Base-by-base conservation (phyloP, 441 rosid genomes). In the Syzygium syzygioides region DNA sequence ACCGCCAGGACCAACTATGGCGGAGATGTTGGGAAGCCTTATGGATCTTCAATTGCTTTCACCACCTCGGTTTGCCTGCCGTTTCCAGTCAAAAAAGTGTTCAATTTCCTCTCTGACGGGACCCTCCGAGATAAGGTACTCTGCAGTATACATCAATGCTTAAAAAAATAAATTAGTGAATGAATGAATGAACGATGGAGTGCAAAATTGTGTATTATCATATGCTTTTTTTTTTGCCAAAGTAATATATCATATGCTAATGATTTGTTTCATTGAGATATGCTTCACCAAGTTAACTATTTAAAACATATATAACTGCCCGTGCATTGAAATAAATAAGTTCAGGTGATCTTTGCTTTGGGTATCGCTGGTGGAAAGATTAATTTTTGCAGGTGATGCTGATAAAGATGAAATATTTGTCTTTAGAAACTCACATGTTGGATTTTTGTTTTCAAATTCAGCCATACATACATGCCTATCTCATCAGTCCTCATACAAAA, bases 91-190 rank as follows among this genome's bases (percentile, higher is more conserved):
- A 89, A 66, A 80, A 59, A 57, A 59, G 79, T 93, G 7, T 92
- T 93, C 68, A 86, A 92, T 88, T 91, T 94, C 62, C 94, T 94
- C 55, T 86, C 90, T 8, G 62, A 89, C 20, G 89, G 45, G 19
- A 52, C 55, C n/a, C 87, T 87, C 54, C 88, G 95, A 90, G 86
- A 45, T 86, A 80, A 93, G 97, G 96, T 94, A 90, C 23, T 4
- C 17, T 11, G 18, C 88, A 37, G 45, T 23, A 50, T 76, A 76
- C 17, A 76, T 12, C 15, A 41, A 76, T 76, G 23, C 52, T 25
- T 76, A 18, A 20, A 45, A 76, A 76, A 76, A 37, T 60, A 37
- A 20, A 37, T 20, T 25, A 37, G 28, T 8, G 25, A 76, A 12
- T 30, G 83, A 71, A 71, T 71, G 52, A 76, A 41, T 11, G 48